These are phyloP conservation scores for Phytophthora meadii DNA, from an alignment of 352 stramenopile species.

Conservation along the genomic window DNA sequence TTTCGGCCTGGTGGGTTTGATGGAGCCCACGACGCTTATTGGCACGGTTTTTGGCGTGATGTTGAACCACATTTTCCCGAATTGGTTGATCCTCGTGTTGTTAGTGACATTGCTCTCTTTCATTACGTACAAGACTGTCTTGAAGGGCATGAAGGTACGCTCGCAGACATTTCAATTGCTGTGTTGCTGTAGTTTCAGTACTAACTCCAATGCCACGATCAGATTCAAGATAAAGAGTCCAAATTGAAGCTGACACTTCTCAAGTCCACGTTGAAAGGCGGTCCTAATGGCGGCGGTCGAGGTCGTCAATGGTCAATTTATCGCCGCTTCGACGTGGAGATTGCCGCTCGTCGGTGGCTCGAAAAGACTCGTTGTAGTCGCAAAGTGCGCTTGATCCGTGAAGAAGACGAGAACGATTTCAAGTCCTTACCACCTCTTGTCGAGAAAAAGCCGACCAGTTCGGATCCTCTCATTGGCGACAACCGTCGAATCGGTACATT, in stretches of 20 bases:
- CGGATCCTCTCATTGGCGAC: constrained; percentile 26
- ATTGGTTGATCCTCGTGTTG: constrained; percentile 80
- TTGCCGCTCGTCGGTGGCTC: constrained; percentile 68
- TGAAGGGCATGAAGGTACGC: constrained; percentile 66
- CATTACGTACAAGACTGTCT: constrained; percentile 70
- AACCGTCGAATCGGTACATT: constrained; percentile 48
- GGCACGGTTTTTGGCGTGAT: constrained; percentile 79
- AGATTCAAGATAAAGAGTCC: constrained; percentile 69
- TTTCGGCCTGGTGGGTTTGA: constrained; percentile 97
- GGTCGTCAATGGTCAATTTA: constrained; percentile 71
- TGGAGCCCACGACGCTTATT: constrained; percentile 93
- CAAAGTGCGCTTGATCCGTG: constrained; percentile 41
- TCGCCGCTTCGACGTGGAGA: constrained; percentile 62
- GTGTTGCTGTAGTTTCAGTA: too few relatives aligned
- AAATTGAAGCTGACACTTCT: constrained; percentile 44
- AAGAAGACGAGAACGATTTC: constrained; percentile 73
- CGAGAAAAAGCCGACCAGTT: constrained; percentile 21
- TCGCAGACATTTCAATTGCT: too few relatives aligned
- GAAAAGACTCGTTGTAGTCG: constrained; percentile 55
- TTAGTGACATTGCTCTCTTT: constrained; percentile 70
- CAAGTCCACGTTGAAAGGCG: constrained; percentile 56
- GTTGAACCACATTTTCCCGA: constrained; percentile 78
- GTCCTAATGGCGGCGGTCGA: constrained; percentile 44
- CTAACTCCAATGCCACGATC: background rate
- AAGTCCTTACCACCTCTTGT: constrained; percentile 53